These are phyloP conservation scores for Podaxis sp. DNA, from an alignment of 768 basidiomycete species.

Conservation along the genomic window DNA sequence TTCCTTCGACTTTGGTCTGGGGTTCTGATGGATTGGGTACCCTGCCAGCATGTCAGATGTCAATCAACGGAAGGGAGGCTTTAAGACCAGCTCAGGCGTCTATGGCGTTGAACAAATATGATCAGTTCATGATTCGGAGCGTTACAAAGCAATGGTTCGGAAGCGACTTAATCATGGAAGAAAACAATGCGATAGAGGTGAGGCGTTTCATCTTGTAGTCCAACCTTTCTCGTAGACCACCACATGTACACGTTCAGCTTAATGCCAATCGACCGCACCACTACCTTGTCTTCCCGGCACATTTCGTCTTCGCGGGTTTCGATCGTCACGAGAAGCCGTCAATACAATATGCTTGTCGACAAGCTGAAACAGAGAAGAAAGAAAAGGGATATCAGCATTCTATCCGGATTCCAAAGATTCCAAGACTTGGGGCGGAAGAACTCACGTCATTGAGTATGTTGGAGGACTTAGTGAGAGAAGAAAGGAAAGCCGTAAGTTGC, in stretches of 20 bases:
- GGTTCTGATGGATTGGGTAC: neutral
- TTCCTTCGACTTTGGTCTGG: neutral
- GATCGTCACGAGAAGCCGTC: slow-evolving; percentile 55
- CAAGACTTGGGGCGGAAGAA: neutral
- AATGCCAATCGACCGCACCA: slow-evolving; percentile 46
- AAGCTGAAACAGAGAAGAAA: slow-evolving; percentile 38
- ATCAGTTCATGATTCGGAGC: neutral
- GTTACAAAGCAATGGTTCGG: neutral
- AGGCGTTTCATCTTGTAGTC: slow-evolving; percentile 11
- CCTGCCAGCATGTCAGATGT: neutral
- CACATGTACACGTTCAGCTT: slow-evolving; percentile 41
- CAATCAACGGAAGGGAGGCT: neutral
- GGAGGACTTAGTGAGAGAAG: slow-evolving; percentile 85
- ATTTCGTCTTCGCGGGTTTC: slow-evolving; percentile 49
- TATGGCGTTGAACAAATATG: neutral
- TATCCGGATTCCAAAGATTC: neutral
- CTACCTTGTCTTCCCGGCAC: slow-evolving; percentile 41
- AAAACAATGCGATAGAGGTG: slow-evolving; percentile 12
- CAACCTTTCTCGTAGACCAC: neutral
- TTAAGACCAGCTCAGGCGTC: neutral
- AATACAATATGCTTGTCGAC: slow-evolving; percentile 78
- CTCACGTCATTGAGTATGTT: slow-evolving; percentile 87
- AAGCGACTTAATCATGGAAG: neutral
- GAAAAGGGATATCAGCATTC: slow-evolving; percentile 8
- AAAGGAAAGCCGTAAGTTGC: slow-evolving; percentile 86